Conservation (phyloP, 768 basidiomycete species). For the Sporobolomyces roseus region DNA sequence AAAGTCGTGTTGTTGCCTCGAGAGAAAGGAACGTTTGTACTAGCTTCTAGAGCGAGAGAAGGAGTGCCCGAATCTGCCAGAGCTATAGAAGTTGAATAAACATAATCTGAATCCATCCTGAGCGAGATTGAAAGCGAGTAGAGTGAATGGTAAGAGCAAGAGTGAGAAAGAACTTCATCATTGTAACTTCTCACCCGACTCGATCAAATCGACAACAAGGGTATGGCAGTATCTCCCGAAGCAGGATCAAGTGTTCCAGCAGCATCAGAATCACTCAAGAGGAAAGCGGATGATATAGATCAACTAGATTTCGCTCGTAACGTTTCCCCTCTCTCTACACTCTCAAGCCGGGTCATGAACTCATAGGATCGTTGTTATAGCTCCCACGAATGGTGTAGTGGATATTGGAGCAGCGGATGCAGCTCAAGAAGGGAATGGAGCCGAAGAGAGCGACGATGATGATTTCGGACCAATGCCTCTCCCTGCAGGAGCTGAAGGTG, state of each 20-base stretch:
- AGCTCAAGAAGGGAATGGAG: conserved; percentile 49
- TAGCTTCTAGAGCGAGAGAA: background rate
- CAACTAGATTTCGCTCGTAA: conserved; percentile 33
- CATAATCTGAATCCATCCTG: background rate
- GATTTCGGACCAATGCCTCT: conserved; percentile 85
- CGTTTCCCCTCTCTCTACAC: background rate
- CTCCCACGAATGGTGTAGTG: conserved; percentile 9
- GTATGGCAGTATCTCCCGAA: background rate
- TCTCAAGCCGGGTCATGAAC: no score
- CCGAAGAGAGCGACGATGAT: conserved; percentile 63
- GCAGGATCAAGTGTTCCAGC: background rate
- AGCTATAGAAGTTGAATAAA: background rate
- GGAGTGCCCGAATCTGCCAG: background rate
- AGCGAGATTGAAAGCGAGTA: background rate
- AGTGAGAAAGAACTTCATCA: no score
- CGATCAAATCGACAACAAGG: background rate
- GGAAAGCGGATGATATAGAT: conserved; percentile 38
- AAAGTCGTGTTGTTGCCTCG: conserved; percentile 1
- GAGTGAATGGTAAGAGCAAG: background rate
- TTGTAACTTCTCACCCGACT: background rate
- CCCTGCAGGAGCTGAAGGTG: conserved; percentile 48
- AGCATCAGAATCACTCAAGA: conserved; percentile 26
- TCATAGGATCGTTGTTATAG: background rate
- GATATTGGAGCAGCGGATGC: conserved; percentile 28
- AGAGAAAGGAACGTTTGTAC: background rate